A percentile compares a stretch with the other conserved stretches of the same genome.
Conservation (phyloP, 2,329 filamentous ascomycete species). For the Fusarium subglutinans region DNA sequence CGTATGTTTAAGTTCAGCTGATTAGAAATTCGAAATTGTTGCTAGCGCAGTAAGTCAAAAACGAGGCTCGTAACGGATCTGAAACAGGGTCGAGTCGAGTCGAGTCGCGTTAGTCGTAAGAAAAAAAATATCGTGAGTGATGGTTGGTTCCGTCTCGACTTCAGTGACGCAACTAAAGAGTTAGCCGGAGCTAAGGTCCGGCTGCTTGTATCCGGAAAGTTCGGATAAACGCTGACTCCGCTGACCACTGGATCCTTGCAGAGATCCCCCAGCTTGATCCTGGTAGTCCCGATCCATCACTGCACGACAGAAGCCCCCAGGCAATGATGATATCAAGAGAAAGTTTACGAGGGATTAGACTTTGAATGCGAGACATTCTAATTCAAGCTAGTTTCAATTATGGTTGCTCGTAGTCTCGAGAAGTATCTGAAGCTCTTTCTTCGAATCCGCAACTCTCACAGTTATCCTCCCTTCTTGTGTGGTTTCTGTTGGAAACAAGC, state of each 20-base stretch:
- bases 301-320: conserved; percentile 25
- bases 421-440: background rate
- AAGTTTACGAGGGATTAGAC: background rate
- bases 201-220: conserved; percentile 1
- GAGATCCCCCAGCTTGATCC: conserved; percentile 36
- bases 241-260: conserved; percentile 20
- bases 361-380: background rate
- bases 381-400: background rate
- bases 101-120: conserved; percentile 7
- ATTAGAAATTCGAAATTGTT: background rate
- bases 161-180: conserved; percentile 38
- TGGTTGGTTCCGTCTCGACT: conserved; percentile 5
- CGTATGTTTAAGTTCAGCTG: background rate
- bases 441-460: background rate
- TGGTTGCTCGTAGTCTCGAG: background rate
- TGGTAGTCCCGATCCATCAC: conserved; percentile 27
- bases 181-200: conserved; percentile 13
- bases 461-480: background rate
- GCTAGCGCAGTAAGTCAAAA: conserved; percentile 13
- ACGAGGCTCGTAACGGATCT: conserved; percentile 11
- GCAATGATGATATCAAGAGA: background rate
- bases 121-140: background rate
- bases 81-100: conserved; percentile 14
- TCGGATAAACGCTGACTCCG: conserved; percentile 38
- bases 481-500: background rate